phyloP scores from a whole-genome alignment of 23 red algal genomes.

The Gracilaria caudata region DNA sequence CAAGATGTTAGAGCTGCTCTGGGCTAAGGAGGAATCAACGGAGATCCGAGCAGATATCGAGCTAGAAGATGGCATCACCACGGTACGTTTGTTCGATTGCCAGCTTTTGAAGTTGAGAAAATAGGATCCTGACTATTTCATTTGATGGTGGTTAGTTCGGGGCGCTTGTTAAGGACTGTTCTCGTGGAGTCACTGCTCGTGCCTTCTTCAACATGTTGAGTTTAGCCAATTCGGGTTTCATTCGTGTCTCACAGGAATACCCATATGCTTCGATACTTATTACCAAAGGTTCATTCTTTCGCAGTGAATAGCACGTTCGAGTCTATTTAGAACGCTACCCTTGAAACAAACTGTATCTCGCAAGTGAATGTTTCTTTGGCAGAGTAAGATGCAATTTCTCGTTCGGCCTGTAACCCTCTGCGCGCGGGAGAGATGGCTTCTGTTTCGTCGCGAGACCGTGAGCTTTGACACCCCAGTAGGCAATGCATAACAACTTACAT shows the following conservation, averaged over 20 bases:
- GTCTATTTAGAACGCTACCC: background rate
- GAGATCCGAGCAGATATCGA: background rate
- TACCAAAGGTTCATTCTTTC: conserved; percentile 19
- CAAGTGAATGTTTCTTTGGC: no score
- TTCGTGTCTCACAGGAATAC: conserved; percentile 19
- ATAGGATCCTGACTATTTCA: background rate
- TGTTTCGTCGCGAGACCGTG: no score
- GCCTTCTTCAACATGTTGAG: conserved; percentile 50
- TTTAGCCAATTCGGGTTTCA: conserved; percentile 36
- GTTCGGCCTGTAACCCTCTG: no score
- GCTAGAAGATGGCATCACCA: conserved; percentile 8
- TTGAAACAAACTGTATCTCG: background rate
- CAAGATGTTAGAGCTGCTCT: conserved; percentile 52
- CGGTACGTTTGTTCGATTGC: conserved; percentile 1
- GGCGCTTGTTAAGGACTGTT: conserved; percentile 39
- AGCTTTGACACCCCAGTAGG: no score
- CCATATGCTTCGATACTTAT: conserved; percentile 49
- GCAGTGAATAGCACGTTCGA: background rate
- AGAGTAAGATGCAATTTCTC: no score
- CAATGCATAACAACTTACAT: no score
- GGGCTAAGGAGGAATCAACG: conserved; percentile 2
- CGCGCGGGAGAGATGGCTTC: no score
- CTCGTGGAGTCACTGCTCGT: conserved; percentile 46
- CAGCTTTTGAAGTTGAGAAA: background rate
- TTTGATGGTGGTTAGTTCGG: conserved; percentile 33